Conservation (phyloP, 2,329 filamentous ascomycete genomes). For the Pseudogymnoascus sp. region DNA sequence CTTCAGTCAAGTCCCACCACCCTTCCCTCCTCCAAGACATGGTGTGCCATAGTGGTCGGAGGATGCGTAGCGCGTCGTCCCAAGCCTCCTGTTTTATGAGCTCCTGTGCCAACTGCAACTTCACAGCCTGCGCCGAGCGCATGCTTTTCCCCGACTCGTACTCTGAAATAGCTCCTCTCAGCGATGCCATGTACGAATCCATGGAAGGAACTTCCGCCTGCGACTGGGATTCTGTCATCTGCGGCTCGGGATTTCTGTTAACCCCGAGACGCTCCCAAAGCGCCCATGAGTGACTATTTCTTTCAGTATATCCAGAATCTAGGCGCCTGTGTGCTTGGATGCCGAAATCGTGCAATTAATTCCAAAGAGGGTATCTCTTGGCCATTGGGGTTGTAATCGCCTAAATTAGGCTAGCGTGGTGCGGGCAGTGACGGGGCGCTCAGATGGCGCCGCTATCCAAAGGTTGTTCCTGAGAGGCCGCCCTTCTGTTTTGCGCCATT, state of each 20-base stretch:
- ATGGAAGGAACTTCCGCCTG: constrained; percentile 6
- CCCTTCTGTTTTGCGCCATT: constrained; percentile 5
- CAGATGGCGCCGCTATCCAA: constrained; percentile 5
- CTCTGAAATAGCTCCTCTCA: constrained; percentile 7
- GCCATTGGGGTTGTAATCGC: constrained; percentile 8
- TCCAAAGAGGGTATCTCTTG: constrained; percentile 9
- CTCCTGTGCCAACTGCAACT: constrained; percentile 51
- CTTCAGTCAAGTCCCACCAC: constrained; percentile 54
- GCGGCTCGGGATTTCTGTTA: background rate
- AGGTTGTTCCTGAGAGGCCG: constrained; percentile 4
- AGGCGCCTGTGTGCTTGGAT: background rate
- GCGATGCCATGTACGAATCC: background rate
- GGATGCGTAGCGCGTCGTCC: constrained; percentile 46
- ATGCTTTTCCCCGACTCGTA: background rate
- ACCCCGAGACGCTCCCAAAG: constrained; percentile 8
- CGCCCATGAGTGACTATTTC: constrained; percentile 4
- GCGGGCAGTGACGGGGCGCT: constrained; percentile 6
- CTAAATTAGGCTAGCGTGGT: constrained; percentile 6
- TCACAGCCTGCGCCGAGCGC: constrained; percentile 8
- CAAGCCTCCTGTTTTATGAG: constrained; percentile 44
- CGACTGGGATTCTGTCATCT: background rate
- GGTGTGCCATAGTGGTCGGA: constrained; percentile 53
- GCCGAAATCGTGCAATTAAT: background rate
- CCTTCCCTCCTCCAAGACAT: constrained; percentile 50
- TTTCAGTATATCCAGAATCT: constrained; percentile 6